Evolutionary conservation across 2,329 filamentous ascomycete species (phyloP), one percentile per base, ranked within the genome.

Genomic region (Microsporum audouinii): DNA sequence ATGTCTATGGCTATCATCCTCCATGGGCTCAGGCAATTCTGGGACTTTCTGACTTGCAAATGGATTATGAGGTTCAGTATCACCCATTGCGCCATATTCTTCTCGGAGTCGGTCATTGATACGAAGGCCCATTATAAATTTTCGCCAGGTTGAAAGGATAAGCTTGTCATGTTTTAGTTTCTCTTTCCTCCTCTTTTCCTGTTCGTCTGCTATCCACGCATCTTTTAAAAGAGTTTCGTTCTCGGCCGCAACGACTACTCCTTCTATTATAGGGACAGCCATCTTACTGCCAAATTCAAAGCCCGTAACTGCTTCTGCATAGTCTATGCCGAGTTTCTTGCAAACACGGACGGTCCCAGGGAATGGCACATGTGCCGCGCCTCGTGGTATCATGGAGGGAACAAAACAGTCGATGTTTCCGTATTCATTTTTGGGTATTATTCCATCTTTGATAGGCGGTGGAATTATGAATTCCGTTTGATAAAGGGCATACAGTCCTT

Each of bases 381-480:
- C 92, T 45, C 76, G 75, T 0, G 94, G 94, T 31, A 95, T 86
- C 94, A 99, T 97, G 64, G 89, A 91, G 43, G 90, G 87, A 0
- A 89, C 91, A 71, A 95, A 99, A 60, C 96, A 84, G 71, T 99
- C 94, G 64, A 99, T 97, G 66, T 99, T 99, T 6, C 92, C 92
- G 68, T 92, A 99, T 39, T 86, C 85, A 68, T 99, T 99, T 73
- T 94, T 95, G 0, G 94, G 94, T 63, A 97, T 96, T 12, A 88
- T 75, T 0, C 92, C 92, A 68, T 96, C 82, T 63, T 84, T 73
- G 61, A 96, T 95, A 0, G 91, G 91, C 1, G 87, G 83, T 0
- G 92, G 92, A 61, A 96, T 92, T 71, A 97, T 97, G 85, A 89
- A 96, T 60, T 95, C 89, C 0, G 94, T 99, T 73, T 99, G 94